A percentile compares a stretch with the other conserved stretches of the same genome.
These are phyloP conservation scores for Cytospora piceae DNA, from an alignment of 2,329 filamentous ascomycete genomes.

Conservation along the genomic window DNA sequence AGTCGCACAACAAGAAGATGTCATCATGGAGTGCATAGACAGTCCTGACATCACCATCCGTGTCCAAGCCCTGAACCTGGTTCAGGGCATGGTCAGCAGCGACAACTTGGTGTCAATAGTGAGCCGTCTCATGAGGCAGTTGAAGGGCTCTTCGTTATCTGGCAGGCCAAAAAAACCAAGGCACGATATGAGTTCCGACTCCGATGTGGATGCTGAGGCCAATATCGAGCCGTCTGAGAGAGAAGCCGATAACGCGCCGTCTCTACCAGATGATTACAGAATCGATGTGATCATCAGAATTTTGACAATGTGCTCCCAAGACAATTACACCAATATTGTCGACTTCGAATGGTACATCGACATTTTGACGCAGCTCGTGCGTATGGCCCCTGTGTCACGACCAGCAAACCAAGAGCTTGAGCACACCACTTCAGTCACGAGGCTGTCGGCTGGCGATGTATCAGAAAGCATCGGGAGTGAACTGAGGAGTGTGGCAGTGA, in stretches of 20 bases:
- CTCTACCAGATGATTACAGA: slow-evolving; percentile 84
- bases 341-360: slow-evolving; percentile 99
- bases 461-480: slow-evolving; percentile 80
- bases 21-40: slow-evolving; percentile 95
- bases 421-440: slow-evolving; percentile 37
- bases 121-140: slow-evolving; percentile 82
- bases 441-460: slow-evolving; percentile 49
- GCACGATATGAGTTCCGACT: slow-evolving; percentile 46
- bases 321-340: slow-evolving; percentile 81
- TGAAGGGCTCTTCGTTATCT: slow-evolving; percentile 62
- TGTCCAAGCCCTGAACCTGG: slow-evolving; percentile 87
- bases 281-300: slow-evolving; percentile 82
- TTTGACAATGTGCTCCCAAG: slow-evolving; percentile 84
- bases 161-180: slow-evolving; percentile 14
- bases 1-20: slow-evolving; percentile 90
- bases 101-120: slow-evolving; percentile 86
- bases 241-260: slow-evolving; percentile 51
- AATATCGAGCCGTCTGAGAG: slow-evolving; percentile 42
- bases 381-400: slow-evolving; percentile 62
- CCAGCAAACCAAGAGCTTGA: slow-evolving; percentile 44
- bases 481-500: slow-evolving; percentile 86
- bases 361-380: slow-evolving; percentile 82
- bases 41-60: slow-evolving; percentile 95
- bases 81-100: slow-evolving; percentile 88
- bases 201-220: slow-evolving; percentile 56